Conservation (phyloP, 805 yeast genomes). For the Suhomyces prunicola region DNA sequence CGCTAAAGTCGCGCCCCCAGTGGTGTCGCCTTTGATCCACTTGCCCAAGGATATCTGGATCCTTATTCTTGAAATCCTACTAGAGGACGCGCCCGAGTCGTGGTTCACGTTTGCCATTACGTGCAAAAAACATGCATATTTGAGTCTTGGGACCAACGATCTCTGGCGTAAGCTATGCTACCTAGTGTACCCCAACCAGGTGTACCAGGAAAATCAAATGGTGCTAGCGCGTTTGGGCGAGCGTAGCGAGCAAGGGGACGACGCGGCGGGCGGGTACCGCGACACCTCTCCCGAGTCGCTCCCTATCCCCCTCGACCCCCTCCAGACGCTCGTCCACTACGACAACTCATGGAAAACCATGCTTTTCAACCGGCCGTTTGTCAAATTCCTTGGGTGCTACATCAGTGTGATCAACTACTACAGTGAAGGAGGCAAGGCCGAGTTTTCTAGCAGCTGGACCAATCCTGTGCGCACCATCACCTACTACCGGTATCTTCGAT, state of each 20-base stretch:
- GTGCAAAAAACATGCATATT: constrained; percentile 53
- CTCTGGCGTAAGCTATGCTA: constrained; percentile 52
- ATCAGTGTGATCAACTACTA: constrained; percentile 82
- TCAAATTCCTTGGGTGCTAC: constrained; percentile 80
- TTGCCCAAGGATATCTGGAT: constrained; percentile 58
- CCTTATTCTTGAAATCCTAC: constrained; percentile 46
- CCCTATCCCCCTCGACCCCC: constrained; percentile 35
- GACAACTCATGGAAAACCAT: constrained; percentile 43
- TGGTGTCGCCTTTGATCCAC: constrained; percentile 34
- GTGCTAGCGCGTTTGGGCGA: constrained; percentile 32
- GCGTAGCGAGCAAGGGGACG: constrained; percentile 33
- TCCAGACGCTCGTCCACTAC: constrained; percentile 28
- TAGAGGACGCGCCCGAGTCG: constrained; percentile 51
- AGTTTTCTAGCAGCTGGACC: constrained; percentile 61
- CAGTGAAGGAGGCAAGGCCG: constrained; percentile 75
- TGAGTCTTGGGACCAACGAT: constrained; percentile 52
- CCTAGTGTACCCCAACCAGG: constrained; percentile 52
- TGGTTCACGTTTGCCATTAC: constrained; percentile 63
- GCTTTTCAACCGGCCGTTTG: constrained; percentile 65
- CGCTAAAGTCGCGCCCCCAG: neutral
- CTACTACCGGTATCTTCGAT: constrained; percentile 81
- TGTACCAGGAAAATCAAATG: constrained; percentile 45
- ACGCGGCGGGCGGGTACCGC: neutral
- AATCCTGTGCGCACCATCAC: constrained; percentile 82
- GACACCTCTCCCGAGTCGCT: constrained; percentile 5